Base-by-base conservation (phyloP, 495 filamentous ascomycete species). In the Evernia prunastri region DNA sequence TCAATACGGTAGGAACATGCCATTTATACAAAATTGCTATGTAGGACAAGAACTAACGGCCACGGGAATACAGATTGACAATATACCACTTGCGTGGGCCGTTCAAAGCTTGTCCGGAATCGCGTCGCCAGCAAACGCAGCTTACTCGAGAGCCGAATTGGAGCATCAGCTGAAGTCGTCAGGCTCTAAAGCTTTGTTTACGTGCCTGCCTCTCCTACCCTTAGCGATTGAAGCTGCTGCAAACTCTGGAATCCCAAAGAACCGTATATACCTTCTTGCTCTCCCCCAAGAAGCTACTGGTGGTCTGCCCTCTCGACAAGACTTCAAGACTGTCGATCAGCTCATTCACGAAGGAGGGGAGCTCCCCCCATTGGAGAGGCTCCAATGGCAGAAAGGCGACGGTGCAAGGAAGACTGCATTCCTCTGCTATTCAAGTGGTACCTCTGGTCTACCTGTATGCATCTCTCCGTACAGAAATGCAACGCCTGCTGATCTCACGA, bases 341-440 rank as follows among this genome's bases (percentile, higher is more conserved):
- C 70, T 96, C 33, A 81, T 91, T 29, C 71, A 82, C 5, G 77
- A 84, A 20, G 91, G 91, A n/a, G 76, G 75, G 27, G 78, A 80
- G 13, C 76, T 88, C 4, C 84, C 86, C 0, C 73, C 80, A 11
- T 70, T 92, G 11, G 88, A 90, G 63, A 77, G 78, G 10, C 71
- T 92, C 68, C 79, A 75, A 59, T 96, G 89, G 90, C 68, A 76
- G 10, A 81, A 85, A 60, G 91, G 91, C 3, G 87, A 95, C 65
- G 90, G 88, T 12, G 84, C 84, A 27, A 84, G 85, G 42, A 87
- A 89, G 59, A 84, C 84, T 17, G 91, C 91, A 0, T 96, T 90
- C 72, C 78, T 96, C 33, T 96, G 91, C 79, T 96, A 92, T 73
- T 94, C 90, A 0, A 91, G 88, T 73, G 91, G 91, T 25, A 96